Base-by-base conservation (phyloP, 768 basidiomycete genomes). In the Mycena venus region DNA sequence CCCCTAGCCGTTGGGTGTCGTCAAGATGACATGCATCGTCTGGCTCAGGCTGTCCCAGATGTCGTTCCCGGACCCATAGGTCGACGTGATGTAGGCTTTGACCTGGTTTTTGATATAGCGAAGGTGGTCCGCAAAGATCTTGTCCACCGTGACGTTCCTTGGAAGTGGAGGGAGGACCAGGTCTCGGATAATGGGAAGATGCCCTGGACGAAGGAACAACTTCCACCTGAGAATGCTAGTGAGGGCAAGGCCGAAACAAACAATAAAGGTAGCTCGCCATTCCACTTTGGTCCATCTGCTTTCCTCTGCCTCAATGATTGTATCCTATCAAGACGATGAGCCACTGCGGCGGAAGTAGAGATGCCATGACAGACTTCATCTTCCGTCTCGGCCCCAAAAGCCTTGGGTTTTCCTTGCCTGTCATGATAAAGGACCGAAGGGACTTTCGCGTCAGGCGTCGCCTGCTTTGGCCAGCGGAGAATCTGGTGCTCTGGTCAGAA, bases 1-100 rank as follows among this genome's bases (percentile, higher is more conserved):
- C 7, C 76, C 75, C 36, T 80, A 80, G 25, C 79, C 78, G 68
- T 80, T 80, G 4, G 79, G 79, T 10, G 75, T 79, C 15, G 77
- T 77, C 17, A 80, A 60, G 31, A 80, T 72, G 7, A 80, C 65
- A 58, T 75, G 75, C 77, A 78, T 78, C 6, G 77, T 75, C 17
- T 56, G 56, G 47, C 62, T 71, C 0, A 79, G 60, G 4, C 12
- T 32, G 7, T 75, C 72, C 79, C 79, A 80, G 9, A 78, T 67
- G 34, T 73, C 66, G n/a, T 34, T 51, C 15, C 73, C 75, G 7
- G 70, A 70, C n/a, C 69, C 74, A 55, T 78, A 75, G 4, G 68
- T 74, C 15, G 67, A 44, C 4, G 71, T 70, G 23, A 79, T 74
- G 44, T 70, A 78, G 1, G 72, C 67, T 36, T 78, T 74, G 27